Evolutionary conservation across 2,329 filamentous ascomycete genomes (phyloP), one percentile per base, ranked within the genome.

Genomic region (Aspergillus novofumigatus): DNA sequence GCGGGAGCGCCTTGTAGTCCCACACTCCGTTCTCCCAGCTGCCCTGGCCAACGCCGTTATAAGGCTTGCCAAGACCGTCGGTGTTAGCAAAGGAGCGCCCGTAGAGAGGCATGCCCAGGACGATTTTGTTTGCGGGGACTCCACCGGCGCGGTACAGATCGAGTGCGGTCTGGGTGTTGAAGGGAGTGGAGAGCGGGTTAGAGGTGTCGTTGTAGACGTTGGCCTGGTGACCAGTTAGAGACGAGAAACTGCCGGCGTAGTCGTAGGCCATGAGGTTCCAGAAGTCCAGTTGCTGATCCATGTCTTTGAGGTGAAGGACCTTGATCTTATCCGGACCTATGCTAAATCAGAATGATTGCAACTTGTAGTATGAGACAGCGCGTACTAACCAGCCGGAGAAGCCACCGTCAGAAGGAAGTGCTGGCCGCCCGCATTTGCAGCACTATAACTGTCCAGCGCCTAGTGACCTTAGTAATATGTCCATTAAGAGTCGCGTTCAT

Each of bases 91-190:
- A 97, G 0, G 90, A 86, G 38, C 92, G 89, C 1, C 93, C 93
- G 70, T 97, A 97, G 11, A 97, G 78, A 2, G 93, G 92, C 89
- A 97, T 93, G 2, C 93, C 92, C 14, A 97, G 74, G 3, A 96
- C 89, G 54, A 97, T 84, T 76, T 96, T 97, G 59, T 80, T 69
- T 0, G 86, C 70, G 0, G 81, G 69, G 0, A 97, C 86, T 6
- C 87, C 86, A 3, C 82, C 81, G 1, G 76, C 69, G 17, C 83
- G 78, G 76, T 97, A 97, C 65, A 85, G 81, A 11, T 85, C 77
- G 6, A 97, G 77, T 0, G 92, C 92, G 1, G 81, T 78, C 3
- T 84, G 78, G 2, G 89, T 90, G 74, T 84, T 91, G 77, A 92
- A 96, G 0, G 92, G 92, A 0, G 93, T 97, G 53, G 81, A 80